Evolutionary conservation across 192 early-diverging fungal genomes (phyloP), one percentile per base, ranked within the genome.

Genomic region (Coemansia guatemalensis): DNA sequence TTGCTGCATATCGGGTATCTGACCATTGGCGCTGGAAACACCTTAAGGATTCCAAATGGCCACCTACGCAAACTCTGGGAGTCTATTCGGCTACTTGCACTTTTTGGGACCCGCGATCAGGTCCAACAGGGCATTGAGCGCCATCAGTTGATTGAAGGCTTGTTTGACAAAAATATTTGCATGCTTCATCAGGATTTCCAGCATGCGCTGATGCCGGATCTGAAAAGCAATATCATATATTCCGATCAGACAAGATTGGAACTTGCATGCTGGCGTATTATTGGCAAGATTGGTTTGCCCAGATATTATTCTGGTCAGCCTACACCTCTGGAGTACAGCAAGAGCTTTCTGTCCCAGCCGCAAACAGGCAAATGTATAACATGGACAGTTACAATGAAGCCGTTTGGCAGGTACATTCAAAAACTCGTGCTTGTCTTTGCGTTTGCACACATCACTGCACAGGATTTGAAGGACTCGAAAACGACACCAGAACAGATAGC

Each of bases 1-100:
- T 8, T 58, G 33, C 23, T 58, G 23, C 22, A 41, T 44, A n/a
- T 58, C n/a, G 58, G 58, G 0, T 48, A 60, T 26, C 25, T 60
- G 25, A 48, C 23, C 5, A 18, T 49, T 17, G 22, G 58, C 7
- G 12, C 3, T 3, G 7, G 18, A 20, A 35, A 52, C 22, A 20
- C 17, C 14, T 17, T 61, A 1, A 3, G 26, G 5, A 52, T 61
- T 23, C 49, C 60, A 2, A 61, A 61, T 33, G 25, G 22, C 8
- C 1, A 22, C 2, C 14, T 52, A 24, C 49, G 29, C 21, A 20
- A 30, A 5, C 0, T 51, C 29, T 61, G 60, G 60, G 49, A 61
- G 2, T 0, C 20, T 8, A 12, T 61, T n/a, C 29, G 49, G 8
- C 32, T 61, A 24, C 1, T 1, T 9, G 20, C 32, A 4, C 21